phyloP scores from a whole-genome alignment of 106 monocot species.

The Allium cepa region DNA sequence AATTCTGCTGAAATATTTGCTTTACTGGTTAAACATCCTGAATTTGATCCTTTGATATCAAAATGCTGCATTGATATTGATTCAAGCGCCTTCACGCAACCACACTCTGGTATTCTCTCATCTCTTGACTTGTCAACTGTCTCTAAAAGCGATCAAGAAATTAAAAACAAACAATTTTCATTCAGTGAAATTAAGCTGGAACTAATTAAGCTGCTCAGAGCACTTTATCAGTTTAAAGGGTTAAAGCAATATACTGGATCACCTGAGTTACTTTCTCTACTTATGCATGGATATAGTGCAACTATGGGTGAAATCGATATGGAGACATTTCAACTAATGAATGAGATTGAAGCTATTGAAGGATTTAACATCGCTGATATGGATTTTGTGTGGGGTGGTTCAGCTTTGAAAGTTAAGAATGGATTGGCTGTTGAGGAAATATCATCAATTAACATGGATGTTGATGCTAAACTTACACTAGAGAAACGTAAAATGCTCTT shows the following conservation, averaged over 20 bases:
- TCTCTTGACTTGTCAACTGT: constrained; percentile 20
- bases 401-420: constrained; percentile 53
- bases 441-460: constrained; percentile 3
- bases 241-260: constrained; percentile 7
- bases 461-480: constrained; percentile 28
- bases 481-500: constrained; percentile 50
- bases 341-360: constrained; percentile 55
- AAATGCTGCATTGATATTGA: constrained; percentile 11
- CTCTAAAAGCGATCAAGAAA: constrained; percentile 2
- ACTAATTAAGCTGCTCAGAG: constrained; percentile 73
- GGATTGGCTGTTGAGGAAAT: constrained; percentile 28
- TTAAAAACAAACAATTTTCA: background rate
- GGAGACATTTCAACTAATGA: constrained; percentile 63
- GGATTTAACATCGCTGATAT: constrained; percentile 41
- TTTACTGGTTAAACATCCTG: constrained; percentile 71
- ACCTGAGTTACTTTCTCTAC: constrained; percentile 60
- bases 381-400: constrained; percentile 80
- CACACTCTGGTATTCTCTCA: constrained; percentile 65
- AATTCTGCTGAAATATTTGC: constrained; percentile 50
- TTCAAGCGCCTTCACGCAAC: constrained; percentile 52
- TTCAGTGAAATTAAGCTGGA: constrained; percentile 49
- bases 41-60: constrained; percentile 44
- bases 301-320: constrained; percentile 60
- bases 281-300: constrained; percentile 79
- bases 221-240: constrained; percentile 45